Evolutionary conservation across 192 early-diverging fungal species (phyloP).

Genomic region (Lobosporangium transversale): DNA sequence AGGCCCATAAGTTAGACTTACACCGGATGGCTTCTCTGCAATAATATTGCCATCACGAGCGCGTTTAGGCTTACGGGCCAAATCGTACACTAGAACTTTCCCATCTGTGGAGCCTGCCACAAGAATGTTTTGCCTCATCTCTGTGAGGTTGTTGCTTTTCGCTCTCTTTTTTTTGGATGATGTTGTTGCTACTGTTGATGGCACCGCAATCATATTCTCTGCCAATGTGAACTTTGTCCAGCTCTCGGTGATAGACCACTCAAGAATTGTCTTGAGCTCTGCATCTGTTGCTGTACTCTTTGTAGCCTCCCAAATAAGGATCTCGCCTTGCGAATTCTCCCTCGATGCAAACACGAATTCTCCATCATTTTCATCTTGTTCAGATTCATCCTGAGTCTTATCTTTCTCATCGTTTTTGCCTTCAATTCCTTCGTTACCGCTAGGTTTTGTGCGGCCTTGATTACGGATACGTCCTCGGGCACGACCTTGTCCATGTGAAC

Average conservation of each 20-base stretch:
- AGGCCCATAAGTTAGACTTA: conserved; percentile 1
- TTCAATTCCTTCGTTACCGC: background rate
- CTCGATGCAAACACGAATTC: conserved; percentile 53
- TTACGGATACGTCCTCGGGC: background rate
- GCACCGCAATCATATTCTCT: conserved; percentile 42
- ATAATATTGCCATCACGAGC: conserved; percentile 34
- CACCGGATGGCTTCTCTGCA: conserved; percentile 27
- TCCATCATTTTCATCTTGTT: background rate
- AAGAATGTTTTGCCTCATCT: conserved; percentile 19
- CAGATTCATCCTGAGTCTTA: background rate
- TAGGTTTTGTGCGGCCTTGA: conserved; percentile 5
- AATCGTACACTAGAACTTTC: conserved; percentile 24
- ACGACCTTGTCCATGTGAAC: conserved; percentile 1
- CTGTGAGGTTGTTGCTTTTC: background rate
- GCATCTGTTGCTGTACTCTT: conserved; percentile 55
- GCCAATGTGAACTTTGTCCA: conserved; percentile 43
- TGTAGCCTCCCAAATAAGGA: conserved; percentile 57
- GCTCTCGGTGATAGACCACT: conserved; percentile 54
- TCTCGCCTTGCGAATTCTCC: conserved; percentile 56
- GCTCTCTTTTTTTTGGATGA: background rate
- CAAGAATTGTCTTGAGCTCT: conserved; percentile 41
- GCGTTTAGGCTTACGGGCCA: conserved; percentile 8
- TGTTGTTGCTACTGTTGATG: no score
- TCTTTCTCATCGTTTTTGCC: background rate
- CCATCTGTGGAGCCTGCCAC: conserved; percentile 43